These are phyloP conservation scores for Amylocarpus encephaloides DNA, from an alignment of 2,329 filamentous ascomycete genomes.

Conservation along the genomic window DNA sequence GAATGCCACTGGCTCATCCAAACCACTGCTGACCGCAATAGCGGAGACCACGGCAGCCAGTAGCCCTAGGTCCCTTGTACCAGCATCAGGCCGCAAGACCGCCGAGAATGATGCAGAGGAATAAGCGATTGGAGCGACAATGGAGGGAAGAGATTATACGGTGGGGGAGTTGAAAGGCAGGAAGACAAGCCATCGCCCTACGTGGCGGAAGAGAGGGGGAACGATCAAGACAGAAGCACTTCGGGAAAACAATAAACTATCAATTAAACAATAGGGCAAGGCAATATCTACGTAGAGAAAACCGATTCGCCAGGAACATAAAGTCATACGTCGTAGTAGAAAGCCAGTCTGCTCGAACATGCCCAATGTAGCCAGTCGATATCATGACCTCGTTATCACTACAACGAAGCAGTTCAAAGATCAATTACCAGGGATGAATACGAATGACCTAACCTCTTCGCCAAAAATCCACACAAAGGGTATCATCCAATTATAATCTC, in stretches of 20 bases:
- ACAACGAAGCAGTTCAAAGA: slow-evolving; percentile 1
- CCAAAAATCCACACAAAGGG: slow-evolving; percentile 14
- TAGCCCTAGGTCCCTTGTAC: neutral
- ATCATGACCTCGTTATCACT: slow-evolving; percentile 1
- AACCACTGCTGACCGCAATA: neutral
- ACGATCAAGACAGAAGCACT: too few relatives aligned
- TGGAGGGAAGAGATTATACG: neutral
- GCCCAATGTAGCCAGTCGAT: neutral
- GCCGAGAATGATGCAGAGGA: neutral
- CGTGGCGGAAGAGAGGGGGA: too few relatives aligned
- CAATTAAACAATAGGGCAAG: neutral
- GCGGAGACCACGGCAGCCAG: neutral
- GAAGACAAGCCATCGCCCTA: neutral
- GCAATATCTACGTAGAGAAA: neutral
- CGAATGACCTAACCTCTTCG: slow-evolving; percentile 15
- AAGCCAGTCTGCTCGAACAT: neutral
- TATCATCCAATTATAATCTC: neutral
- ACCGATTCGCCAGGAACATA: slow-evolving; percentile 7
- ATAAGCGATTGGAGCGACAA: neutral
- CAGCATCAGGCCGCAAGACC: neutral
- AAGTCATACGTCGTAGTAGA: slow-evolving; percentile 13
- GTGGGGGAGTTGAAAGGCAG: neutral
- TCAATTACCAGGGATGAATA: slow-evolving; percentile 8
- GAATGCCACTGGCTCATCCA: neutral
- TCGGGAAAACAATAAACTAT: too few relatives aligned